Conservation (phyloP, 2,329 filamentous ascomycete genomes). For the Colletotrichum tamarilloi region DNA sequence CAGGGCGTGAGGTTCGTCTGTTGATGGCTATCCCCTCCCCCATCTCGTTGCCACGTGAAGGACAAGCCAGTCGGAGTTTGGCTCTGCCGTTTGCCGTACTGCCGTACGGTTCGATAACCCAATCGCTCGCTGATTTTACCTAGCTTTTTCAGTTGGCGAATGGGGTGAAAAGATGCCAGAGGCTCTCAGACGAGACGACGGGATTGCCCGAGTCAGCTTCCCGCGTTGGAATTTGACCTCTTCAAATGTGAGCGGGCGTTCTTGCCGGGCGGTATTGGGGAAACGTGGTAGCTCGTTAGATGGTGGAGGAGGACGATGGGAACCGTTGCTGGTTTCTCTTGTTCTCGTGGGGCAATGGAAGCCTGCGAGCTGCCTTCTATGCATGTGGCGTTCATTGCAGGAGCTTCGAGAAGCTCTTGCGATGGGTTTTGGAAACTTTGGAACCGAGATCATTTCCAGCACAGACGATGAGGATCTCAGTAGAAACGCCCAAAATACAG, state of each 20-base stretch:
- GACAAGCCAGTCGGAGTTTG: slow-evolving; percentile 13
- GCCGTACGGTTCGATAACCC: not conserved
- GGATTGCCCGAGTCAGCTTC: not conserved
- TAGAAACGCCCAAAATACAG: not conserved
- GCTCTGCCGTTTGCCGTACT: not conserved
- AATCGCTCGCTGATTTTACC: not conserved
- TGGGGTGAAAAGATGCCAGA: not conserved
- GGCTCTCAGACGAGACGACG: not conserved
- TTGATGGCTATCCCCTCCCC: not conserved
- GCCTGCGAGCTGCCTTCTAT: not conserved
- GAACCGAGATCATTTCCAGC: not conserved
- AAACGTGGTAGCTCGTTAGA: not conserved
- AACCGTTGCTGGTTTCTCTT: not conserved
- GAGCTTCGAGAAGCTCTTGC: not conserved
- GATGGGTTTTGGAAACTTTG: not conserved
- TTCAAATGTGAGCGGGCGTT: not conserved
- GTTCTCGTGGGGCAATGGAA: not conserved
- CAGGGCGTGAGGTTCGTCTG: slow-evolving; percentile 30
- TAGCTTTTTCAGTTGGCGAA: not conserved
- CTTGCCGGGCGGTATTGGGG: not conserved
- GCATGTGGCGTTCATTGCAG: not conserved
- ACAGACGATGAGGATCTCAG: not conserved
- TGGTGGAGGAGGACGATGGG: not conserved
- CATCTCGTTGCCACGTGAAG: not conserved
- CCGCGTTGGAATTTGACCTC: not conserved